Evolutionary conservation across 164 flowering plant genomes (phyloP), one percentile per base, ranked within the genome.

Genomic region (Kalanchoe fedtschenkoi): DNA sequence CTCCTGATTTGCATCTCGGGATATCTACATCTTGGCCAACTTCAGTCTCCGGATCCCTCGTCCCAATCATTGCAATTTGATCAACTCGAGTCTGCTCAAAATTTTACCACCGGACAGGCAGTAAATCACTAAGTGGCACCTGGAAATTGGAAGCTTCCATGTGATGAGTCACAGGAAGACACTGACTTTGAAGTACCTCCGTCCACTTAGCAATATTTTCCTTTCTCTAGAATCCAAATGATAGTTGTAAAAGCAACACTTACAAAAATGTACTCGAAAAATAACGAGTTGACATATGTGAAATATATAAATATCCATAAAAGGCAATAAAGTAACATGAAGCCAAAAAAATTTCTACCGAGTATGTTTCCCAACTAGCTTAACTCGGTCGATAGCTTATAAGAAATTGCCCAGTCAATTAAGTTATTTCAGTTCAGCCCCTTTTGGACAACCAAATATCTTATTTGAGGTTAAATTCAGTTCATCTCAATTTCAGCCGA

Each of bases 21-120:
- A 54, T 35, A 33, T 47, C 41, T 16, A 73, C 65, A 34, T 67
- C 78, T 64, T 71, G 61, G 63, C 59, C 66, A 2, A 73, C 75
- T 63, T 38, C 81, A 41, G 44, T 61, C 47, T 76, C 80, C 61
- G 66, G 51, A 24, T 30, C 47, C 72, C 85, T 86, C 0, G 76
- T 71, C 56, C 77, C 77, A 66, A 93, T 77, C 69, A 73, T 70
- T 19, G 83, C 67, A 37, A 93, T 90, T 82, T 90, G 98, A 66
- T 86, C 87, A 69, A 88, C 77, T 68, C 98, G 86, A 82, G 89
- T 84, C 98, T 93, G 96, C 82, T 76, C 89, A 89, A 87, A 91
- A 82, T 78, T 76, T 70, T 84, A 66, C 81, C 87, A 86, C 83
- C 87, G 81, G 67, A 86, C 70, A 87, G 84, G 86, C 68, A 86